Conservation (phyloP, 225 moss, liverwort and hornwort genomes). For the Sphagnum contortum region DNA sequence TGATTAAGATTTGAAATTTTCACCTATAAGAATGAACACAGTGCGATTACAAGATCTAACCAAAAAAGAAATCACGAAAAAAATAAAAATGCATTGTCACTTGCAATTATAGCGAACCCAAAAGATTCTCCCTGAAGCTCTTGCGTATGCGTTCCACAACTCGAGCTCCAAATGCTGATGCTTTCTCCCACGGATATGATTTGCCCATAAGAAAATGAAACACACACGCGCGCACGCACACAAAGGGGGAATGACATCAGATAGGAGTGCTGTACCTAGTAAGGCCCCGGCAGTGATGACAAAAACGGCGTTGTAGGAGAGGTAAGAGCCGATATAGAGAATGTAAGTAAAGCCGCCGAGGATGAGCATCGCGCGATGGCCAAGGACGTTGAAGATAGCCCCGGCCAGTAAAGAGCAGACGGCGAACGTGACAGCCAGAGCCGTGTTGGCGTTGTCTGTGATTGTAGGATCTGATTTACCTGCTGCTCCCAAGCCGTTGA, state of each 20-base stretch:
- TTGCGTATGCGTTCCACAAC: too few species aligned
- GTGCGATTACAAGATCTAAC: too few species aligned
- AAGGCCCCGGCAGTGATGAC: conserved; percentile 61
- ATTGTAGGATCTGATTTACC: conserved; percentile 67
- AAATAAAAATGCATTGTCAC: too few species aligned
- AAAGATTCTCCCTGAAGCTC: too few species aligned
- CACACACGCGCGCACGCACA: background rate
- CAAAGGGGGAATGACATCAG: background rate
- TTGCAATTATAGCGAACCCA: too few species aligned
- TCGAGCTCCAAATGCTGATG: too few species aligned
- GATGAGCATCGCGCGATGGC: conserved; percentile 49
- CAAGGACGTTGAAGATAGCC: conserved; percentile 70
- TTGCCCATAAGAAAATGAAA: too few species aligned
- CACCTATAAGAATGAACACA: too few species aligned
- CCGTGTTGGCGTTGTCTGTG: conserved; percentile 89
- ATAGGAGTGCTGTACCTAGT: conserved; percentile 20
- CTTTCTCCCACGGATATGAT: too few species aligned
- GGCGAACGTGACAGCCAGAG: conserved; percentile 73
- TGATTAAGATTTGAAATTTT: too few species aligned
- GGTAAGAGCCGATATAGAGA: conserved; percentile 83
- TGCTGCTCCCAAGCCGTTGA: conserved; percentile 80
- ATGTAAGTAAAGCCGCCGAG: conserved; percentile 66
- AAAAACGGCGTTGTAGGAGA: conserved; percentile 51
- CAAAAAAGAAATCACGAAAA: too few species aligned
- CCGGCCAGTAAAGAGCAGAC: conserved; percentile 66